Base-by-base conservation (phyloP, 768 basidiomycete species). In the Tylopilus plumbeoviolaceoides region DNA sequence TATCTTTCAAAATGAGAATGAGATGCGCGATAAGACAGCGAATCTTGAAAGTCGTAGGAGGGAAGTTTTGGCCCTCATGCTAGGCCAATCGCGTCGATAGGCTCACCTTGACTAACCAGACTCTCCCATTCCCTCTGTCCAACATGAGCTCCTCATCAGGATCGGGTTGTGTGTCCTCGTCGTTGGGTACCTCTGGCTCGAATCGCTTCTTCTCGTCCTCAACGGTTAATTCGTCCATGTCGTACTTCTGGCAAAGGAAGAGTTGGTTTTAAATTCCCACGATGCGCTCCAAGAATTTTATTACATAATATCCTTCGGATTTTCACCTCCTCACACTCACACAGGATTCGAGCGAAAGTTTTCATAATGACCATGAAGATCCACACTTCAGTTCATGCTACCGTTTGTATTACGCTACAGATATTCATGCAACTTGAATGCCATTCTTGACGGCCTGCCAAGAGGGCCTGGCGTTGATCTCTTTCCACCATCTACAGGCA, bases 51-150 rank as follows among this genome's bases (percentile, higher is more conserved):
- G 35, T 20, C 21, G 14, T 17, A 30, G 7, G 31, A 35, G 21
- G 38, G 27, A n/a, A 31, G 33, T 50, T 21, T 42, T 8, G 21
- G 44, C 28, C 30, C 44, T 41, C 21, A 15, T 46, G 25, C 23
- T 23, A 23, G 23, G 23, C 23, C 11, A 25, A 30, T 30, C 30
- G 10, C 30, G 8, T 11, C 30, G 30, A 30, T 15, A 48, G n/a
- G 67, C 76, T 59, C 59, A 89, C 90, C 81, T 91, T 91, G 63
- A 91, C 89, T 40, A 91, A 75, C 91, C 90, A 94, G 17, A 91
- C 85, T 56, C 82, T 73, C 43, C 89, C 86, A 44, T 82, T 81
- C 18, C 84, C 85, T 55, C 83, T 78, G 66, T 87, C 82, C 33
- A 90, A 72, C 79, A 89, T 85, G n/a, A 93, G 75, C 43, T 83